Conservation (phyloP, 1,284 basidiomycete species). For the Golubevia pallescens region DNA sequence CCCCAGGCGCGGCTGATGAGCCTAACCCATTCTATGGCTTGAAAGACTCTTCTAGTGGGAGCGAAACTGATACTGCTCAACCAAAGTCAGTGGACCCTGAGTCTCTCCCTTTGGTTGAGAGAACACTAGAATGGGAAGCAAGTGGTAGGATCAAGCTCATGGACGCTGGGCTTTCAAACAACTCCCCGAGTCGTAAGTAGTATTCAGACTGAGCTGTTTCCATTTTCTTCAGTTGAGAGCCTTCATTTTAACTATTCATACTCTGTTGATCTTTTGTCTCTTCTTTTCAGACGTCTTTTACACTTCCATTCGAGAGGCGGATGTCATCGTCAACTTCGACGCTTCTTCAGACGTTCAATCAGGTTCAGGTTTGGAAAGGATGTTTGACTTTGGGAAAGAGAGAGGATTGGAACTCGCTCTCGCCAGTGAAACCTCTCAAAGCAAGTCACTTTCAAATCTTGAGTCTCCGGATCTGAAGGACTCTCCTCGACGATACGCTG, state of each 20-base stretch:
- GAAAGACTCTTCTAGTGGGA: too few relatives aligned
- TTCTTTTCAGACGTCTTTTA: slow-evolving; percentile 32
- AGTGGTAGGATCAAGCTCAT: slow-evolving; percentile 44
- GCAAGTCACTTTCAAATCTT: too few relatives aligned
- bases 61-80: too few relatives aligned
- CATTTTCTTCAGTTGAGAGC: too few relatives aligned
- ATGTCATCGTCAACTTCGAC: slow-evolving; percentile 56
- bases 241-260: too few relatives aligned
- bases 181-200: slow-evolving; percentile 44
- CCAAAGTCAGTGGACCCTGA: too few relatives aligned
- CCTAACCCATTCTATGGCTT: slow-evolving; percentile 55
- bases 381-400: slow-evolving; percentile 50
- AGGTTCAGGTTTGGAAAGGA: slow-evolving; percentile 39
- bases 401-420: slow-evolving; percentile 20
- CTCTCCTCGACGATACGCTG: too few relatives aligned
- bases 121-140: slow-evolving; percentile 27
- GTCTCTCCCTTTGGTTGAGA: too few relatives aligned
- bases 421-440: too few relatives aligned
- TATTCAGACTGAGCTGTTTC: background rate
- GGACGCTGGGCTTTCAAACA: slow-evolving; percentile 59
- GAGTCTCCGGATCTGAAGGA: too few relatives aligned
- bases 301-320: slow-evolving; percentile 29
- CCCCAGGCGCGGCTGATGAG: slow-evolving; percentile 39
- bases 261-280: background rate
- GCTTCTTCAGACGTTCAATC: slow-evolving; percentile 57